These are phyloP conservation scores for Aspergillus egyptiacus DNA, from an alignment of 495 filamentous ascomycete species.

Conservation along the genomic window DNA sequence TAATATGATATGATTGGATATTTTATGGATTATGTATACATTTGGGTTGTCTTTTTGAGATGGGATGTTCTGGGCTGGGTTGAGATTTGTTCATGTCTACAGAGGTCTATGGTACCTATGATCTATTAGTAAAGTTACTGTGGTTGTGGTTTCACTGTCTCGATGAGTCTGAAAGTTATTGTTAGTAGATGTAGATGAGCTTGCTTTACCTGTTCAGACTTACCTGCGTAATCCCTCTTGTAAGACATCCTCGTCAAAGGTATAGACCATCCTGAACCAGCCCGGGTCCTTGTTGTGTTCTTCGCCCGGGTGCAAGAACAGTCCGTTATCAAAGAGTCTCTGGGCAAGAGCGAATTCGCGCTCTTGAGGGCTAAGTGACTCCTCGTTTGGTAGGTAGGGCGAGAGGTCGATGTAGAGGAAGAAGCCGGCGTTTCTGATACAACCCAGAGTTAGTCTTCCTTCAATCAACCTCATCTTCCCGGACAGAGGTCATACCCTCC, in stretches of 20 bases:
- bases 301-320: constrained; percentile 40
- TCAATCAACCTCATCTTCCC: not conserved
- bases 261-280: constrained; percentile 46
- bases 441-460: not conserved
- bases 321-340: constrained; percentile 34
- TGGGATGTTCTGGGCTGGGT: too few species aligned
- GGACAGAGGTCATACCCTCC: constrained; percentile 25
- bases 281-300: constrained; percentile 37
- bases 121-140: too few species aligned
- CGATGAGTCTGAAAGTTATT: not conserved
- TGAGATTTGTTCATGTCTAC: too few species aligned
- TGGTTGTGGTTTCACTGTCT: not conserved
- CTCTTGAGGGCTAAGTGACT: constrained; percentile 4
- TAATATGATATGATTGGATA: not conserved
- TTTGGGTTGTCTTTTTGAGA: not conserved
- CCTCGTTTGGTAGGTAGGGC: constrained; percentile 19
- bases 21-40: not conserved
- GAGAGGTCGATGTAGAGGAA: constrained; percentile 48
- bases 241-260: constrained; percentile 26
- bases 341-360: constrained; percentile 32
- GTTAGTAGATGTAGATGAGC: constrained; percentile 1
- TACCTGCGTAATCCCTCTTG: constrained; percentile 33
- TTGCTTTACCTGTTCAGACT: too few species aligned
- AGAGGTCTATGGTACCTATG: too few species aligned
- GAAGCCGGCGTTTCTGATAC: constrained; percentile 43